Percentiles rank a stretch among this genome's conserved stretches.
Evolutionary conservation across 352 stramenopile genomes (phyloP).

Genomic region (Pythium oligandrum): DNA sequence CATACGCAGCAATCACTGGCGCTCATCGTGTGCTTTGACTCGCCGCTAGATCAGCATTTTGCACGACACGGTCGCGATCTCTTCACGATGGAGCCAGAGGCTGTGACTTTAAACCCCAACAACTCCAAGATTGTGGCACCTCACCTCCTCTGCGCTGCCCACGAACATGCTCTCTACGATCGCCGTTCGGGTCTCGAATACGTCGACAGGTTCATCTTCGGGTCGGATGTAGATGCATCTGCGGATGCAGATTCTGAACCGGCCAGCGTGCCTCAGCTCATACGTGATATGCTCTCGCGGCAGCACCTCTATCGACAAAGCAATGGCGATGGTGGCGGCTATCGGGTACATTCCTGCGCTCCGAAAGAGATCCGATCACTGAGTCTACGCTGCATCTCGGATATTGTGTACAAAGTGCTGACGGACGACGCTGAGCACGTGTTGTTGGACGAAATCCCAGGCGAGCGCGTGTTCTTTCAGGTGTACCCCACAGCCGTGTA

Average conservation of each 20-base stretch:
- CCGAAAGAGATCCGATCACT: conserved; percentile 46
- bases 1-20: conserved; percentile 76
- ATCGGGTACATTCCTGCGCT: conserved; percentile 55
- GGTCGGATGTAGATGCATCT: not conserved
- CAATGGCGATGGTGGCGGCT: conserved; percentile 28
- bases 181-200: conserved; percentile 43
- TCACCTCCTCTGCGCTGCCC: conserved; percentile 92
- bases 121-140: conserved; percentile 88
- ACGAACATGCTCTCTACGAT: conserved; percentile 89
- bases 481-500: conserved; percentile 90
- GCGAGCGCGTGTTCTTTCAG: conserved; percentile 87
- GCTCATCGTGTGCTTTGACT: conserved; percentile 94
- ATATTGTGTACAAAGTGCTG: conserved; percentile 60
- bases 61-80: conserved; percentile 56
- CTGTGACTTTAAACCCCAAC: conserved; percentile 73
- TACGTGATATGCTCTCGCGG: conserved; percentile 9
- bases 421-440: conserved; percentile 38
- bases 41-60: conserved; percentile 93
- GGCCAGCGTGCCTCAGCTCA: not conserved
- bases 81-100: conserved; percentile 67
- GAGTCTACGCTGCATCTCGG: conserved; percentile 66
- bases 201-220: conserved; percentile 66
- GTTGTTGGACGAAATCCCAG: conserved; percentile 85
- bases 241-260: not conserved
- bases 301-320: conserved; percentile 7